Evolutionary conservation across 768 basidiomycete species (phyloP).

Genomic region (Leccinum longicurvipes): DNA sequence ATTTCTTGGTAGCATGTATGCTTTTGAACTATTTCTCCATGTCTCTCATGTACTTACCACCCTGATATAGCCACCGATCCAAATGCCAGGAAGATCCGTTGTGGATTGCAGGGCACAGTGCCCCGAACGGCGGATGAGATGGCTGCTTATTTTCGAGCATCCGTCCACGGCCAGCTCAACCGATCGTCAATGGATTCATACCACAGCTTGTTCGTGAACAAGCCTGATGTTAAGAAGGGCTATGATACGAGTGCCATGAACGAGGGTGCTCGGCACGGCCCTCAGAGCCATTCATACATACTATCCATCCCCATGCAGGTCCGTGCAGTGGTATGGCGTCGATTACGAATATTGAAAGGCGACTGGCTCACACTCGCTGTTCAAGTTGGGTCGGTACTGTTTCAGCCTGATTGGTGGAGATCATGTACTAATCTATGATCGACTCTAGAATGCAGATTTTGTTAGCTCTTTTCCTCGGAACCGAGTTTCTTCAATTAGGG

Average conservation of each 20-base stretch:
- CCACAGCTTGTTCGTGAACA: slow-evolving; percentile 40
- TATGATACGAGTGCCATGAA: slow-evolving; percentile 47
- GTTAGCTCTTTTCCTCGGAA: slow-evolving; percentile 24
- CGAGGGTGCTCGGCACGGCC: slow-evolving; percentile 49
- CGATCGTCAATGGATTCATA: slow-evolving; percentile 46
- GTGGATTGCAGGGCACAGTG: slow-evolving; percentile 35
- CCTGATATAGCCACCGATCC: slow-evolving; percentile 49
- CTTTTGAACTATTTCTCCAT: slow-evolving; percentile 26
- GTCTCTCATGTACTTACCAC: not conserved
- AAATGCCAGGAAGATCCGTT: slow-evolving; percentile 48
- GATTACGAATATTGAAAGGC: slow-evolving; percentile 43
- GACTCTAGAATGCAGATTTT: slow-evolving; percentile 34
- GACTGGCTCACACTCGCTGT: slow-evolving; percentile 37
- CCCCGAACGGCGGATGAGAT: slow-evolving; percentile 61
- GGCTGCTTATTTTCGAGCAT: slow-evolving; percentile 43
- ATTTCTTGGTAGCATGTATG: slow-evolving; percentile 50
- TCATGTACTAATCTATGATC: not conserved
- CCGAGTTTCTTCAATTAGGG: slow-evolving; percentile 41
- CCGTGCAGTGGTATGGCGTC: slow-evolving; percentile 41
- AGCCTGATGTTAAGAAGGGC: slow-evolving; percentile 37
- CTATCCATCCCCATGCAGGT: slow-evolving; percentile 46
- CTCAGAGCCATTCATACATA: slow-evolving; percentile 41
- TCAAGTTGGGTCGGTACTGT: slow-evolving; percentile 10
- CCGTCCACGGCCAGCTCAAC: slow-evolving; percentile 40
- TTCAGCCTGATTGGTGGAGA: not conserved